Evolutionary conservation across 2,329 filamentous ascomycete species (phyloP).

Genomic region (Bimuria novae-zelandiae): DNA sequence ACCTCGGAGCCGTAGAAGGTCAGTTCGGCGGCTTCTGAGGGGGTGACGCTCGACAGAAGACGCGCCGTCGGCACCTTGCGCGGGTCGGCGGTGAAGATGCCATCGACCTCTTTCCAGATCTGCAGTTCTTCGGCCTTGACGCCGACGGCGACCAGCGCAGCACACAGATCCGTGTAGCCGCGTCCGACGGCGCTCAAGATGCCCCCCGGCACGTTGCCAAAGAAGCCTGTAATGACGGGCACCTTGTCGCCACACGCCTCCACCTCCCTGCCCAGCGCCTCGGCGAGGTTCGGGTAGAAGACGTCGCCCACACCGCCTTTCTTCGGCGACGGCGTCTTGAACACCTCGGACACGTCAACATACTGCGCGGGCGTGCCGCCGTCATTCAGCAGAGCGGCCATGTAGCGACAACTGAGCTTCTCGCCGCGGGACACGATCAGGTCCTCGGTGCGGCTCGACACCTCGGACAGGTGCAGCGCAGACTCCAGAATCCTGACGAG

Average conservation of each 20-base stretch:
- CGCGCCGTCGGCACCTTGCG: slow-evolving; percentile 91
- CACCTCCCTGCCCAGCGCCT: slow-evolving; percentile 49
- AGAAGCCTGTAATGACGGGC: slow-evolving; percentile 78
- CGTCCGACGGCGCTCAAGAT: slow-evolving; percentile 90
- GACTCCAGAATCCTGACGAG: slow-evolving; percentile 75
- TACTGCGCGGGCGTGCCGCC: slow-evolving; percentile 83
- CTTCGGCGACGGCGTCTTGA: slow-evolving; percentile 62
- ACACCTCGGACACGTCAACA: slow-evolving; percentile 82
- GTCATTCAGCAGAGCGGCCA: slow-evolving; percentile 83
- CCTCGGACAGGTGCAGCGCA: slow-evolving; percentile 60
- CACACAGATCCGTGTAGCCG: slow-evolving; percentile 96
- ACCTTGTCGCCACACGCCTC: slow-evolving; percentile 50
- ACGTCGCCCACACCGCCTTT: slow-evolving; percentile 50
- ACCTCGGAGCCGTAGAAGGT: slow-evolving; percentile 80
- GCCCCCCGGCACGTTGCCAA: slow-evolving; percentile 89
- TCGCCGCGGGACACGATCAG: slow-evolving; percentile 94
- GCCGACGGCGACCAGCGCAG: slow-evolving; percentile 87
- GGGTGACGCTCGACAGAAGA: slow-evolving; percentile 85
- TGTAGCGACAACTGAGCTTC: slow-evolving; percentile 91
- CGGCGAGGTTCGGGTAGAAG: slow-evolving; percentile 53
- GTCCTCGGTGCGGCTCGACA: slow-evolving; percentile 58
- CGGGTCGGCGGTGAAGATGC: slow-evolving; percentile 86
- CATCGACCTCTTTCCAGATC: slow-evolving; percentile 99
- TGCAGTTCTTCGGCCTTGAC: slow-evolving; percentile 87
- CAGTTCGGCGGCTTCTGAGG: slow-evolving; percentile 91